These are phyloP conservation scores for Conticribra weissflogii DNA, from an alignment of 108 stramenopile species.

Conservation along the genomic window DNA sequence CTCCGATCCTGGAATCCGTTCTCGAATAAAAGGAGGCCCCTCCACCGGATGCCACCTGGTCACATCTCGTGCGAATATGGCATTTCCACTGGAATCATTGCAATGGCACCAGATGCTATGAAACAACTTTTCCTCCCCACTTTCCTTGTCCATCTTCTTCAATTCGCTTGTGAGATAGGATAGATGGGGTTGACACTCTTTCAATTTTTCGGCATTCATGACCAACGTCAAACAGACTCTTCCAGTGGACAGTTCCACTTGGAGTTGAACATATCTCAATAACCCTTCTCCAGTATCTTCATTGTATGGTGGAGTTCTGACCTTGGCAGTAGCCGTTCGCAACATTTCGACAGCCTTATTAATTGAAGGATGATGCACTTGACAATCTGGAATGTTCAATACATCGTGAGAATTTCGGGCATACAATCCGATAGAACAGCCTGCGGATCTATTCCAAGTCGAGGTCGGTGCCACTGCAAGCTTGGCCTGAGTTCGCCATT, in stretches of 20 bases:
- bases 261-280: constrained; percentile 79
- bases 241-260: constrained; percentile 83
- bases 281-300: constrained; percentile 63
- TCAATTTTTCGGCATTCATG: constrained; percentile 81
- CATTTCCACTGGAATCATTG: constrained; percentile 67
- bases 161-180: constrained; percentile 77
- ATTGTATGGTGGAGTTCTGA: constrained; percentile 70
- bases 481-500: constrained; percentile 88
- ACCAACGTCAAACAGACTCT: constrained; percentile 88
- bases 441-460: constrained; percentile 58
- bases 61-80: constrained; percentile 71
- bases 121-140: constrained; percentile 60
- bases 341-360: constrained; percentile 73
- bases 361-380: constrained; percentile 94
- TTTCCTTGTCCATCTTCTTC: constrained; percentile 36
- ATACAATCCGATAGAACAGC: constrained; percentile 89
- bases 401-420: constrained; percentile 83
- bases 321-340: constrained; percentile 57
- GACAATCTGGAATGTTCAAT: constrained; percentile 84
- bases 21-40: constrained; percentile 80
- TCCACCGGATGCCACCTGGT: constrained; percentile 68
- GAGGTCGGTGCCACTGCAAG: constrained; percentile 70
- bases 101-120: constrained; percentile 90
- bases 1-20: constrained; percentile 59
- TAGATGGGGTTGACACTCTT: constrained; percentile 72